Evolutionary conservation across 1,139 yeast species (phyloP).

Genomic region (Sugiyamaella japonica): DNA sequence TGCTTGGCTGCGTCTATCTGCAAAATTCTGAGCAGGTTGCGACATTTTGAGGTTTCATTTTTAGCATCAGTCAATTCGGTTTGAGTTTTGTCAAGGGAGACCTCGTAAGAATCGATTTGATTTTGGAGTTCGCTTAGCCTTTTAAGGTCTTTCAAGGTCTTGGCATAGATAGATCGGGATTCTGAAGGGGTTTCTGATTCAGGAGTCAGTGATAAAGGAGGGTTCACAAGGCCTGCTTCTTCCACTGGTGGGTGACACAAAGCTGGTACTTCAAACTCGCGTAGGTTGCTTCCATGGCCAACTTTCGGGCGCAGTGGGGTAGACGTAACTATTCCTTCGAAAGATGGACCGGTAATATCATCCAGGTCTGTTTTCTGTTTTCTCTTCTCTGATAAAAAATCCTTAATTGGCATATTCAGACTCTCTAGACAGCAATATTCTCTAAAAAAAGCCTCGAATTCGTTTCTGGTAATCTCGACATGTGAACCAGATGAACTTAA

Average conservation of each 20-base stretch:
- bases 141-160: constrained; percentile 4
- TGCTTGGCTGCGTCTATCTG: constrained; percentile 4
- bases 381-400: neutral
- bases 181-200: neutral
- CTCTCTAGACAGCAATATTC: constrained; percentile 7
- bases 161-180: constrained; percentile 6
- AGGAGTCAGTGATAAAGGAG: constrained; percentile 3
- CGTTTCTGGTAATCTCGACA: constrained; percentile 3
- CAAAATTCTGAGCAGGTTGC: neutral
- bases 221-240: neutral
- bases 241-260: neutral
- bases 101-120: constrained; percentile 9
- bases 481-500: neutral
- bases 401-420: constrained; percentile 2
- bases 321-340: neutral
- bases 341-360: neutral
- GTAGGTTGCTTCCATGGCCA: neutral
- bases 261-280: neutral
- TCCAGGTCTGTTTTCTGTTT: neutral
- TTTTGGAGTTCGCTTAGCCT: constrained; percentile 7
- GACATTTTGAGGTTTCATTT: constrained; percentile 3
- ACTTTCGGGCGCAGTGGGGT: neutral
- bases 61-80: constrained; percentile 8
- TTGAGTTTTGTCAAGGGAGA: constrained; percentile 1
- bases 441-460: constrained; percentile 7